These are phyloP conservation scores for Phaeosphaeria sp. DNA, from an alignment of 2,329 filamentous ascomycete species.

Conservation along the genomic window DNA sequence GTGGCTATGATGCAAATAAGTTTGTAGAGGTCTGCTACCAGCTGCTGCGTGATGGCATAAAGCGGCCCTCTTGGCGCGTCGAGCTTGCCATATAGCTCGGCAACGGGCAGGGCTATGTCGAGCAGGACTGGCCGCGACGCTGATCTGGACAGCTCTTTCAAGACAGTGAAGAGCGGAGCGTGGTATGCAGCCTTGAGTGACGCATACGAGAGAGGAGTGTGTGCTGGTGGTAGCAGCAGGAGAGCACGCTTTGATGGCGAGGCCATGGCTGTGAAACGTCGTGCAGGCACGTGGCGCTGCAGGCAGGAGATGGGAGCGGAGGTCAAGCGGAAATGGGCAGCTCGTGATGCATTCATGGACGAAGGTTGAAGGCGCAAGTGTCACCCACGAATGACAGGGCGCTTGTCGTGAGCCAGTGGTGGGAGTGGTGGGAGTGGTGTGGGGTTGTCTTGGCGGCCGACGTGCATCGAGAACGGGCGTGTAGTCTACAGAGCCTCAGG, in stretches of 20 bases:
- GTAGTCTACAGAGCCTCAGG: not conserved
- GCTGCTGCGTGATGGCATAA: constrained; percentile 73
- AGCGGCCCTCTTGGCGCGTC: constrained; percentile 60
- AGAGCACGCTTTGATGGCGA: constrained; percentile 38
- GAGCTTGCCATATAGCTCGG: constrained; percentile 64
- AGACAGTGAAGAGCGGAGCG: constrained; percentile 50
- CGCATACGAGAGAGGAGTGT: constrained; percentile 47
- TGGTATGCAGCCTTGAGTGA: constrained; percentile 53
- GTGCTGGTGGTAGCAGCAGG: constrained; percentile 54
- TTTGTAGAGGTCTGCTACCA: constrained; percentile 79
- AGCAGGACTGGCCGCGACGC: constrained; percentile 51
- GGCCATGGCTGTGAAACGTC: constrained; percentile 37
- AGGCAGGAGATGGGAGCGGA: constrained; percentile 1
- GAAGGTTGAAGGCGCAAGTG: not conserved
- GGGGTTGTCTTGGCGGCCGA: constrained; percentile 13
- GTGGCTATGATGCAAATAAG: constrained; percentile 76
- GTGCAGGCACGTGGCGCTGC: constrained; percentile 10
- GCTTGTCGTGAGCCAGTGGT: not conserved
- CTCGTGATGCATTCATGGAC: constrained; percentile 6
- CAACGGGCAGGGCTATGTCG: constrained; percentile 67
- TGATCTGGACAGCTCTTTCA: constrained; percentile 49
- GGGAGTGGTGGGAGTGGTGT: too few relatives aligned
- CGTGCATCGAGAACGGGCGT: not conserved
- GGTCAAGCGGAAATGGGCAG: not conserved
- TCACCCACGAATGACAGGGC: not conserved